Base-by-base conservation (phyloP, 2,329 filamentous ascomycete genomes). In the Ampelomyces quisqualis region DNA sequence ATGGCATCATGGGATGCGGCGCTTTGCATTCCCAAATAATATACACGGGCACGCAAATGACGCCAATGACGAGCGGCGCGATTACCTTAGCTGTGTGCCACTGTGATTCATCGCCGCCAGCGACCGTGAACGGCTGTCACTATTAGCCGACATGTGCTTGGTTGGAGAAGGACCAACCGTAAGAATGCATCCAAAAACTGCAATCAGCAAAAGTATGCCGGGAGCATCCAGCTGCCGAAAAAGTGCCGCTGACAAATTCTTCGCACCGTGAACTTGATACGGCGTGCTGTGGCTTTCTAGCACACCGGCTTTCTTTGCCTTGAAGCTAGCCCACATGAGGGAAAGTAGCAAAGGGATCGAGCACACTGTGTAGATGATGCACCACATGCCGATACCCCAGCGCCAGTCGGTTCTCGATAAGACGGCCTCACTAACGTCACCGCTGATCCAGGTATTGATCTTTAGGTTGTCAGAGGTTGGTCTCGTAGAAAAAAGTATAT, bases 371-470 rank as follows among this genome's bases (percentile, higher is more conserved):
- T 79, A 82, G 34, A 83, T 79, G 47, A 84, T 53, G 27, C 49
- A 54, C 73, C 78, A 84, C 79, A 84, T 84, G 48, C 80, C 81
- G 20, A 64, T 41, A 13, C 81, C 81, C 79, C 80, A 84, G 43
- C 74, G 66, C 81, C 81, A 85, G 2, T 70, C 74, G 0, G 77
- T 77, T 2, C 57, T 59, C 0, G 41, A 52, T 14, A 83, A 55
- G 1, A 83, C 77, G 0, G 76, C 71, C 0, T 63, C 57, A 0
- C 77, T 74, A 34, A 85, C 66, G 46, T 79, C 75, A 14, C 81
- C 81, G 45, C 77, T 78, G 10, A 84, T 73, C 81, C 81, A 85
- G 0, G 80, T 80, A 54, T 84, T 84, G 79, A 64, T 56, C n/a
- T n/a, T n/a, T n/a, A n/a, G n/a, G n/a, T n/a, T n/a, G n/a, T n/a